Base-by-base conservation (phyloP, 108 stramenopile genomes). In the Cyclotella cryptica region DNA sequence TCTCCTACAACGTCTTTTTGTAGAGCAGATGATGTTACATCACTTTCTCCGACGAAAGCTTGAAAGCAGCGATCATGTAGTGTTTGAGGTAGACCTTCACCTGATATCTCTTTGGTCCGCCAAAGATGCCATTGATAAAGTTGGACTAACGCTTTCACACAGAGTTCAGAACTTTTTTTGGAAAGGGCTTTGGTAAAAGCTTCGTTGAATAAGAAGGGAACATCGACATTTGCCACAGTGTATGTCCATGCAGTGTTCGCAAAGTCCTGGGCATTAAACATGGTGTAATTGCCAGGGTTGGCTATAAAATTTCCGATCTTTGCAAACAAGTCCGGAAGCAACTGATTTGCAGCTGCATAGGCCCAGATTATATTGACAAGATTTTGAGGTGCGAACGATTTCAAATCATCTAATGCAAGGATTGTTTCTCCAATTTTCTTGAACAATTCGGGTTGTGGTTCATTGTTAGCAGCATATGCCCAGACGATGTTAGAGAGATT, bases 1-100 rank as follows among this genome's bases (percentile, higher is more conserved):
- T 49, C 63, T 21, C 21, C 21, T n/a, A 66, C 12, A 53, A 79
- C 62, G n/a, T 77, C 68, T 28, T 49, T 13, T 43, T 72, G 71
- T 1, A 61, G 44, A n/a, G n/a, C n/a, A 22, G 10, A 1, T 26
- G 41, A 61, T 61, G 59, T 5, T 8, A 12, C 12, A 15, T 13
- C 7, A 6, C 45, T 28, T 18, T 2, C 30, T 12, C 19, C n/a
- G 26, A 72, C n/a, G 24, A 72, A 60, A 61, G 63, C 69, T 15
- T 69, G 24, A 28, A 66, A 41, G 64, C 74, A 75, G 15, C 22
- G 1, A 1, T 72, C 27, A 26, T 24, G 65, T 19, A 66, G n/a
- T 17, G 30, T 29, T 51, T 7, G 27, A 42, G 49, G 28, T 18
- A 54, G 40, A 44, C 63, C 46, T 22, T 29, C 22, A 12, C 8